These are phyloP conservation scores for Hygrocybe coccinea DNA, from an alignment of 768 basidiomycete genomes.

Conservation along the genomic window DNA sequence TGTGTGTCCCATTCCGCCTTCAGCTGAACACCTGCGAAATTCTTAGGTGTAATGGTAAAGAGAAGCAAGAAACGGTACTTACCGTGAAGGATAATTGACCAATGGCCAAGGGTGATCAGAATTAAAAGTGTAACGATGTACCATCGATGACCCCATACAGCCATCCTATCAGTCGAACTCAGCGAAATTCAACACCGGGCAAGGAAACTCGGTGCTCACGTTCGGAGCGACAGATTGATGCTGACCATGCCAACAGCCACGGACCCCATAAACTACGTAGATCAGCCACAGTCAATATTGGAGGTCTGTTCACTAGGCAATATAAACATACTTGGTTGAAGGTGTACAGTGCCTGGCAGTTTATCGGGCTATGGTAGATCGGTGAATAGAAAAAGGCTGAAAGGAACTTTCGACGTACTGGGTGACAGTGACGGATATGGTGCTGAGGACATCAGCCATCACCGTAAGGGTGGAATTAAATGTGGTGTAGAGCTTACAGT, in stretches of 20 bases:
- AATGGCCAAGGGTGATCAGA: slow-evolving; percentile 59
- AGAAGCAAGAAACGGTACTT: background rate
- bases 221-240: slow-evolving; percentile 64
- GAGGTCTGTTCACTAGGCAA: background rate
- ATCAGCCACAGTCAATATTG: background rate
- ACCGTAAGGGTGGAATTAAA: too few species aligned
- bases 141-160: slow-evolving; percentile 60
- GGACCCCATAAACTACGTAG: slow-evolving; percentile 48
- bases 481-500: slow-evolving; percentile 44
- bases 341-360: slow-evolving; percentile 66
- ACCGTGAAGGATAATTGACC: slow-evolving; percentile 42
- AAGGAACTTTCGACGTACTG: too few species aligned
- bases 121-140: slow-evolving; percentile 50
- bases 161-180: slow-evolving; percentile 43
- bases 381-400: background rate
- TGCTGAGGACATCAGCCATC: too few species aligned
- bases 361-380: slow-evolving; percentile 35
- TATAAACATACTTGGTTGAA: slow-evolving; percentile 47
- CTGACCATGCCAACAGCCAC: slow-evolving; percentile 64
- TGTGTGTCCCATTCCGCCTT: slow-evolving; percentile 52
- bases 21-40: slow-evolving; percentile 51
- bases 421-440: too few species aligned
- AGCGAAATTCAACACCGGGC: background rate
- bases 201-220: slow-evolving; percentile 40
- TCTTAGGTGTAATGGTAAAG: background rate